Evolutionary conservation across 2,329 filamentous ascomycete genomes (phyloP).

Genomic region (Ophidiomyces ophidiicola): DNA sequence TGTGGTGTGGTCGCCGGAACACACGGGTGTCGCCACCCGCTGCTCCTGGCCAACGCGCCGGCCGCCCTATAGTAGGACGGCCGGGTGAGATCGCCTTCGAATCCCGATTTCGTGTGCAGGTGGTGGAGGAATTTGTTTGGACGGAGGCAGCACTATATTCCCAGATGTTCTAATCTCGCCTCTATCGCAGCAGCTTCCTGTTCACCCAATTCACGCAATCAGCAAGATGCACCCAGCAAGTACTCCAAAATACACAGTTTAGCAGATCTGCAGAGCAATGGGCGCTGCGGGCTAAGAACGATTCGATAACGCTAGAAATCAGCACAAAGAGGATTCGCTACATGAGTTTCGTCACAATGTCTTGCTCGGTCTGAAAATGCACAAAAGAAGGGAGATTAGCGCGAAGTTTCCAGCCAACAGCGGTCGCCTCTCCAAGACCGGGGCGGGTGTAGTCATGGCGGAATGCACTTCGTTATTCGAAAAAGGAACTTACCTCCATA

Average conservation of each 20-base stretch:
- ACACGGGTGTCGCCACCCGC: too few relatives aligned
- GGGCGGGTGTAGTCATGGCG: not conserved
- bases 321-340: constrained; percentile 3
- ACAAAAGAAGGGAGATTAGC: constrained; percentile 12
- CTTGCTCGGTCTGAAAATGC: constrained; percentile 64
- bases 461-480: too few relatives aligned
- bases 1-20: too few relatives aligned
- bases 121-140: too few relatives aligned
- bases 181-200: constrained; percentile 8
- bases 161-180: constrained; percentile 6
- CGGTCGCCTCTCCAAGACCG: not conserved
- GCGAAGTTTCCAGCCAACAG: constrained; percentile 5
- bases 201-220: constrained; percentile 3
- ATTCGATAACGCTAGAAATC: constrained; percentile 1
- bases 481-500: constrained; percentile 75
- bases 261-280: not conserved
- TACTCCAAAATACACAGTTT: constrained; percentile 13
- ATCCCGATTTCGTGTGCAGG: too few relatives aligned
- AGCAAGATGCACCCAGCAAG: constrained; percentile 9
- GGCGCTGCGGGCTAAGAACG: not conserved
- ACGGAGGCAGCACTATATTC: constrained; percentile 1
- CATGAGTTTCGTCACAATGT: constrained; percentile 77
- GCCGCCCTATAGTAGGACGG: too few relatives aligned
- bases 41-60: too few relatives aligned
- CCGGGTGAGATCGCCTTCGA: too few relatives aligned